Percentiles rank a stretch among this genome's conserved stretches.
Evolutionary conservation across 306 rosid species (phyloP).

Genomic region (Quercus bicolor): DNA sequence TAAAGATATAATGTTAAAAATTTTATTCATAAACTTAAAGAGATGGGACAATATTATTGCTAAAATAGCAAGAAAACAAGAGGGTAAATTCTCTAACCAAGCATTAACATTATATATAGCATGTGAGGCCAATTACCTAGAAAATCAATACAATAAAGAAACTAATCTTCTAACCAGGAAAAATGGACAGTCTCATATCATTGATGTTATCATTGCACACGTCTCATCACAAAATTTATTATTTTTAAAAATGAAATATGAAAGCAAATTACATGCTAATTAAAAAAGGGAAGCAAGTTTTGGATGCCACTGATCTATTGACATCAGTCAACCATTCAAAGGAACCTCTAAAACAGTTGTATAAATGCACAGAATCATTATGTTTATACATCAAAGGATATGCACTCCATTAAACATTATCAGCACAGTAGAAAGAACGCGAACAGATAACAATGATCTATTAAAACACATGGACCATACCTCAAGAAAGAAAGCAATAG

Average conservation of each 20-base stretch:
- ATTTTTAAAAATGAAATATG: not conserved
- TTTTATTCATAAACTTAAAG: too few species aligned
- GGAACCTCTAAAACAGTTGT: not conserved
- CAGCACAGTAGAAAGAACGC: not conserved
- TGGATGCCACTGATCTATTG: not conserved
- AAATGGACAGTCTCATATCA: too few species aligned
- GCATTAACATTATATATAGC: too few species aligned
- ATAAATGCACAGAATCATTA: not conserved
- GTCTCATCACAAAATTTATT: too few species aligned
- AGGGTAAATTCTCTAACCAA: too few species aligned
- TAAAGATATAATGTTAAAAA: too few species aligned
- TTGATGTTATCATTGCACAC: too few species aligned
- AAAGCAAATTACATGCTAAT: slow-evolving; percentile 8
- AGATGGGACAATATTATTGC: too few species aligned
- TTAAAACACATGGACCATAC: slow-evolving; percentile 37
- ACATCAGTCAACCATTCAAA: not conserved
- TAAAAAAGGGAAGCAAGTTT: not conserved
- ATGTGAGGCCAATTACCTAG: too few species aligned
- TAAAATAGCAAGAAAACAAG: too few species aligned
- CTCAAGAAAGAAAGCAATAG: slow-evolving; percentile 94
- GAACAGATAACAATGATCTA: slow-evolving; percentile 14
- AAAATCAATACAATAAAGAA: too few species aligned
- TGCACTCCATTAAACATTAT: not conserved
- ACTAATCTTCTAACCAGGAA: too few species aligned
- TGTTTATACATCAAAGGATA: not conserved